These are phyloP conservation scores for Neocallimastix lanati DNA, from an alignment of 192 early-diverging fungal species.

Conservation along the genomic window DNA sequence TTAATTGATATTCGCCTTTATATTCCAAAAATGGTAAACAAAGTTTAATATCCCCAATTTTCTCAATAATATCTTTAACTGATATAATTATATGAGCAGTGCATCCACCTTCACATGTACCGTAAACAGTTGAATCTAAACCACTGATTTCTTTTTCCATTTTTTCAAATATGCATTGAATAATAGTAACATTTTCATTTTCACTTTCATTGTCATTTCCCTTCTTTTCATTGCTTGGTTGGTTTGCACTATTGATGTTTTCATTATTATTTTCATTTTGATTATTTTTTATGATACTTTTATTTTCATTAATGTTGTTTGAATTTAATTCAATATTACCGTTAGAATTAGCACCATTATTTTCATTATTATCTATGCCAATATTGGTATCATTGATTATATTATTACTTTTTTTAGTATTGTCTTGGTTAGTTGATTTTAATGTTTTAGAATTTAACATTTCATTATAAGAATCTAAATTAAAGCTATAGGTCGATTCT, in stretches of 20 bases:
- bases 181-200: background rate
- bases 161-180: background rate
- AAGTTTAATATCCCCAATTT: background rate
- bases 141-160: background rate
- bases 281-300: background rate
- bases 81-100: background rate
- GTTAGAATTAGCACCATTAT: background rate
- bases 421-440: no score
- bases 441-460: background rate
- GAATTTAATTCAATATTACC: background rate
- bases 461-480: background rate
- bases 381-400: no score
- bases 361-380: background rate
- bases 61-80: background rate
- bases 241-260: background rate
- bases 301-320: background rate
- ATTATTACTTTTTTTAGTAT: no score
- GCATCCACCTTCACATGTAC: background rate
- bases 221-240: background rate
- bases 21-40: background rate
- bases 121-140: background rate
- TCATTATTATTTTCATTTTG: background rate
- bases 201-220: background rate
- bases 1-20: background rate
- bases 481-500: background rate